Evolutionary conservation across 2,329 filamentous ascomycete species (phyloP).

Genomic region (Dothiorella sarmentorum): DNA sequence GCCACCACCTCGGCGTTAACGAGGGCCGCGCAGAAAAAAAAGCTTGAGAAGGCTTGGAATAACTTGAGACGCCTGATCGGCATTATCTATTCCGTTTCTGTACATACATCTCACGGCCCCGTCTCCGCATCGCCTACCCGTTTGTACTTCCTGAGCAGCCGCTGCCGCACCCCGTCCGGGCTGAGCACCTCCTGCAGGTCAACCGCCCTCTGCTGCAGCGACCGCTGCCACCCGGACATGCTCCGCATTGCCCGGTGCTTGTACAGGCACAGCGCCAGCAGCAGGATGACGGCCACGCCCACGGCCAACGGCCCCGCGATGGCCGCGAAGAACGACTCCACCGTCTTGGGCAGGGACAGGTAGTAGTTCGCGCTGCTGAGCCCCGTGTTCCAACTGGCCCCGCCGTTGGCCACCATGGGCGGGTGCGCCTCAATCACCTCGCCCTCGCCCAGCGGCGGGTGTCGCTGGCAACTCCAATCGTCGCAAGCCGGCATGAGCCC

Average conservation of each 20-base stretch:
- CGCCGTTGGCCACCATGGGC: conserved; percentile 18
- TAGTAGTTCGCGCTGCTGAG: conserved; percentile 18
- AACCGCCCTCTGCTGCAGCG: conserved; percentile 16
- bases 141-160: conserved; percentile 5
- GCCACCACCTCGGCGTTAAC: background rate
- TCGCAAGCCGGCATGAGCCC: conserved; percentile 30
- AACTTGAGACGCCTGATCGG: background rate
- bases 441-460: conserved; percentile 19
- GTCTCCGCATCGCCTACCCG: conserved; percentile 15
- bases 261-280: conserved; percentile 16
- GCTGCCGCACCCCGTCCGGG: conserved; percentile 7
- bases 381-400: conserved; percentile 17
- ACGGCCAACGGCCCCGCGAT: conserved; percentile 14
- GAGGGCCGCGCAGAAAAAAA: background rate
- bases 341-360: conserved; percentile 4
- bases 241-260: conserved; percentile 18
- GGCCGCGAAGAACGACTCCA: conserved; percentile 12
- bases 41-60: conserved; percentile 12
- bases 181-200: conserved; percentile 15
- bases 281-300: background rate
- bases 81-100: background rate
- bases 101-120: conserved; percentile 1
- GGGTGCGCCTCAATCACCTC: conserved; percentile 18
- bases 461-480: conserved; percentile 29
- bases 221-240: conserved; percentile 16